These are phyloP conservation scores for Daucus carota DNA, from an alignment of 129 eudicot genomes.

Conservation along the genomic window DNA sequence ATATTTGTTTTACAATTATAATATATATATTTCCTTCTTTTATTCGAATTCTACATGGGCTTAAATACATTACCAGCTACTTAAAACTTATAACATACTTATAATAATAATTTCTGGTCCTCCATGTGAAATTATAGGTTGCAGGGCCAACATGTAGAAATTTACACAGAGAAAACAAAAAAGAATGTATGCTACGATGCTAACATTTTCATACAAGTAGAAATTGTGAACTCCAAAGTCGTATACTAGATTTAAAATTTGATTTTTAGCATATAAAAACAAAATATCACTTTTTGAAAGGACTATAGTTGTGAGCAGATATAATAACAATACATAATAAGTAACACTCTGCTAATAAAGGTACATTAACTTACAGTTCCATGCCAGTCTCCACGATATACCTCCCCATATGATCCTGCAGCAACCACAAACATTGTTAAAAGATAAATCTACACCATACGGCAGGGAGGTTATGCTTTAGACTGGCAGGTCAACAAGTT, in stretches of 20 bases:
- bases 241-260: not conserved
- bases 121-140: not conserved
- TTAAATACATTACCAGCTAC: not conserved
- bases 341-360: not conserved
- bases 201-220: not conserved
- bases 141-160: not conserved
- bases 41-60: not conserved
- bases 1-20: not conserved
- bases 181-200: not conserved
- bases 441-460: not conserved
- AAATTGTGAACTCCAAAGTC: not conserved
- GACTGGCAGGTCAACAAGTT: not conserved
- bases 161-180: not conserved
- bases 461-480: not conserved
- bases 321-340: not conserved
- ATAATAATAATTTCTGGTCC: not conserved
- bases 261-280: not conserved
- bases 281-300: not conserved
- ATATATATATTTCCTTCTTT: not conserved
- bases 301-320: not conserved
- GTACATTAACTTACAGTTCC: slow-evolving; percentile 73
- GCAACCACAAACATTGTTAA: slow-evolving; percentile 7
- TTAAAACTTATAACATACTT: not conserved
- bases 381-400: slow-evolving; percentile 97
- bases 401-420: slow-evolving; percentile 97